Conservation (phyloP, 2,329 filamentous ascomycete genomes). For the Trichoderma sp. region DNA sequence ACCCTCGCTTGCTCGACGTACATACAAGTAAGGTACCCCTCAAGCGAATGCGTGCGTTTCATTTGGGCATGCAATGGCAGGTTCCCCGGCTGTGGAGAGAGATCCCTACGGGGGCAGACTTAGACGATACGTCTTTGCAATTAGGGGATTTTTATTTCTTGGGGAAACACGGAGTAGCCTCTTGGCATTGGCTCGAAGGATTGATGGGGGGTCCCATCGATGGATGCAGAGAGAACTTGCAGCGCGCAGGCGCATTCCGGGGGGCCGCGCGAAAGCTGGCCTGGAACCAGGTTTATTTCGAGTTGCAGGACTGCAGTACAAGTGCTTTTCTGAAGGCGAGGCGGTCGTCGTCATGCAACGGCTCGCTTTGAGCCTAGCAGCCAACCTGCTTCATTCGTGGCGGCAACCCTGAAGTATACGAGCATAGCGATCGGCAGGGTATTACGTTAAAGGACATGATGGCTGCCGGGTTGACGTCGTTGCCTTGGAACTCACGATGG, state of each 20-base stretch:
- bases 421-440: not conserved
- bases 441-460: not conserved
- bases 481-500: not conserved
- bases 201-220: not conserved
- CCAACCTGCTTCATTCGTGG: not conserved
- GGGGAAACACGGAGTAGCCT: not conserved
- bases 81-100: slow-evolving; percentile 13
- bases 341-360: slow-evolving; percentile 7
- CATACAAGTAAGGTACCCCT: slow-evolving; percentile 16
- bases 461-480: not conserved
- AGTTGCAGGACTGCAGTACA: not conserved
- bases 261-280: slow-evolving; percentile 2
- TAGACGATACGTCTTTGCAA: not conserved
- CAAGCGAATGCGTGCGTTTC: not conserved
- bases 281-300: not conserved
- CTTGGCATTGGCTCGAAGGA: slow-evolving; percentile 8
- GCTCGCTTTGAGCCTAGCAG: not conserved
- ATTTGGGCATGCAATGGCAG: slow-evolving; percentile 14
- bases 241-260: slow-evolving; percentile 17
- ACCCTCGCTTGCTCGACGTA: not conserved
- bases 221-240: slow-evolving; percentile 15
- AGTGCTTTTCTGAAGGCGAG: not conserved
- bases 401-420: not conserved
- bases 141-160: slow-evolving; percentile 10
- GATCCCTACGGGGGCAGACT: not conserved